These are phyloP conservation scores for Pichia sp. DNA, from an alignment of 1,139 yeast genomes.

Conservation along the genomic window DNA sequence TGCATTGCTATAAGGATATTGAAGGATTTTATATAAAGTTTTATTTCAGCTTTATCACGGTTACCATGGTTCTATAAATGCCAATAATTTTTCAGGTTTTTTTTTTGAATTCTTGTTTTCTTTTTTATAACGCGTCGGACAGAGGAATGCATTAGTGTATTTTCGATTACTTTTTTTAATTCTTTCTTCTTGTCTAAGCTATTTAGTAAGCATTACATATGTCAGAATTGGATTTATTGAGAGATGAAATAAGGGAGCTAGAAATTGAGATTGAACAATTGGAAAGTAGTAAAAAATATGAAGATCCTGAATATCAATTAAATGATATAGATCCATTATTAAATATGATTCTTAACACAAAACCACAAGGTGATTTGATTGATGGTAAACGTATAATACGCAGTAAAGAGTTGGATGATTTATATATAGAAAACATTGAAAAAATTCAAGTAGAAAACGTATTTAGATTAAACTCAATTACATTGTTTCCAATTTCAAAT, in stretches of 20 bases:
- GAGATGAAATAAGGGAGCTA: conserved; percentile 15
- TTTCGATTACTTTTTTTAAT: neutral
- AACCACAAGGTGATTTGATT: neutral
- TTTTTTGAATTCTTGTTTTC: neutral
- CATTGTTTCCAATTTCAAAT: conserved; percentile 36
- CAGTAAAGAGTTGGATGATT: neutral
- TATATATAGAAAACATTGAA: neutral
- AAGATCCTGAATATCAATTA: neutral
- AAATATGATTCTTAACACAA: conserved; percentile 7
- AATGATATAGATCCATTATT: conserved; percentile 3
- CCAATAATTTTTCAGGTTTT: no score
- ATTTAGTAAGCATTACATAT: neutral
- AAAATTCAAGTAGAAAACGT: conserved; percentile 34
- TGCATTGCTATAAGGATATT: neutral
- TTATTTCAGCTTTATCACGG: no score
- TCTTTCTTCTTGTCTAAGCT: neutral
- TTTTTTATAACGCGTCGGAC: no score
- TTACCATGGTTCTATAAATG: no score
- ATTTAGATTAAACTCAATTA: conserved; percentile 39
- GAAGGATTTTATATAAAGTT: no score
- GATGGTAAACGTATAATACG: neutral
- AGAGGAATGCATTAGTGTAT: neutral
- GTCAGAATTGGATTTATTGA: conserved; percentile 1
- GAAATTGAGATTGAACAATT: conserved; percentile 16
- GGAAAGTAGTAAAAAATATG: conserved; percentile 7